A percentile compares a stretch with the other conserved stretches of the same genome.
These are phyloP conservation scores for Benincasa hispida DNA, from an alignment of 306 rosid species.

Conservation along the genomic window DNA sequence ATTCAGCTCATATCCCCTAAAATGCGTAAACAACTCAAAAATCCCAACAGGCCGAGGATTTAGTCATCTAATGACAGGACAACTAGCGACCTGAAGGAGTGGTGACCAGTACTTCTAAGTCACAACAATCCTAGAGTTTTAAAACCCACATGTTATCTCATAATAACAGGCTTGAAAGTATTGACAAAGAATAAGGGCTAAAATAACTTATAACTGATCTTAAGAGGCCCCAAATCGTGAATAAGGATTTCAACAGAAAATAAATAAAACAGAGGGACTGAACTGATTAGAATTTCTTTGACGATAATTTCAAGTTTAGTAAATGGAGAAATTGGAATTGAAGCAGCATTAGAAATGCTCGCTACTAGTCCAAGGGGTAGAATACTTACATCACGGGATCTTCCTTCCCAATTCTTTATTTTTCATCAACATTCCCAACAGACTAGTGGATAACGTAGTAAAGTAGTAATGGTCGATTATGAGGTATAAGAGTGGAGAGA, in stretches of 20 bases:
- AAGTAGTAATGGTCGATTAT: neutral
- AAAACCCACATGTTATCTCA: neutral
- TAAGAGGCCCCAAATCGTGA: neutral
- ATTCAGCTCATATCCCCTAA: neutral
- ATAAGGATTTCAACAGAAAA: neutral
- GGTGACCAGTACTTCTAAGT: neutral
- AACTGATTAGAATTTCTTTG: neutral
- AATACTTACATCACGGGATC: neutral
- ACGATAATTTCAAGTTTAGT: neutral
- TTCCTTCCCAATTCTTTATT: neutral
- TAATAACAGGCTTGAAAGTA: neutral
- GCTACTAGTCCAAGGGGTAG: neutral
- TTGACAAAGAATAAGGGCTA: neutral
- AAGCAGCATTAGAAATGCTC: neutral
- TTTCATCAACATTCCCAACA: neutral
- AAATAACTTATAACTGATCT: neutral
- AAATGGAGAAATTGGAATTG: neutral
- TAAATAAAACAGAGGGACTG: neutral
- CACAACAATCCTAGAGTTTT: neutral
- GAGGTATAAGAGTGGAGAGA: neutral
- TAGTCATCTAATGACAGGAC: neutral
- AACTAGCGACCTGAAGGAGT: neutral
- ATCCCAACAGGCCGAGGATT: neutral
- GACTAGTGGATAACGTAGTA: neutral
- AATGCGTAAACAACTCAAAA: neutral